phyloP scores from a whole-genome alignment of 768 basidiomycete species.

The Pleurotus ostreatus region DNA sequence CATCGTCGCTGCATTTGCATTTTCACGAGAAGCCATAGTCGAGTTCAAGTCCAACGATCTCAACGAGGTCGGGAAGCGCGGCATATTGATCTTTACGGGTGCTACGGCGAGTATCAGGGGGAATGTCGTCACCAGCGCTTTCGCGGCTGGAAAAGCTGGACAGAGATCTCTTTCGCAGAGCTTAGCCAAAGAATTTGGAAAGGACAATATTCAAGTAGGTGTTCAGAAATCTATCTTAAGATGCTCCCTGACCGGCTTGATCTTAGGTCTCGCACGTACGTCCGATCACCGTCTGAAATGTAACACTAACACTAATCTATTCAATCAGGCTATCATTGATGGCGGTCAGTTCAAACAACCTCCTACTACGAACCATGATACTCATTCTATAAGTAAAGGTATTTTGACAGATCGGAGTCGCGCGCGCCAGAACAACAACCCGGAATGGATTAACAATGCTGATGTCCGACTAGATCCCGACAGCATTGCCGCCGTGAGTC shows the following conservation, averaged over 20 bases:
- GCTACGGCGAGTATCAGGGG: slow-evolving; percentile 67
- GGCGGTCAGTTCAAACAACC: slow-evolving; percentile 35
- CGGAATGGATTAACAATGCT: slow-evolving; percentile 39
- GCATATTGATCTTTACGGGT: slow-evolving; percentile 68
- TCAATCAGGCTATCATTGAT: slow-evolving; percentile 59
- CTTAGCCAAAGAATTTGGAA: slow-evolving; percentile 69
- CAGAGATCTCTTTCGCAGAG: slow-evolving; percentile 64
- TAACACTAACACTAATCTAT: background rate
- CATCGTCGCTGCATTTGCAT: slow-evolving; percentile 57
- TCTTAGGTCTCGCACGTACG: slow-evolving; percentile 61
- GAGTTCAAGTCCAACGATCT: slow-evolving; percentile 56
- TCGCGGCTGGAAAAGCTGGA: slow-evolving; percentile 63
- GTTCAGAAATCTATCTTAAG: background rate
- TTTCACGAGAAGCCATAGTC: slow-evolving; percentile 55
- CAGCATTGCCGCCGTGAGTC: slow-evolving; percentile 62
- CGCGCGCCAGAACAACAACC: slow-evolving; percentile 18
- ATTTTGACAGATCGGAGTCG: slow-evolving; percentile 30
- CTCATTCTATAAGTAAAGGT: slow-evolving; percentile 16
- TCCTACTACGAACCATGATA: no score
- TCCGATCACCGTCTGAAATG: slow-evolving; percentile 10
- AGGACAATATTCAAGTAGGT: slow-evolving; percentile 67
- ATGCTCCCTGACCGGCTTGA: background rate
- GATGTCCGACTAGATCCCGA: slow-evolving; percentile 54
- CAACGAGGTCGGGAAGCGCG: slow-evolving; percentile 42
- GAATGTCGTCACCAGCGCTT: slow-evolving; percentile 54